A percentile compares a stretch with the other conserved stretches of the same genome.
phyloP scores from a whole-genome alignment of 2,329 filamentous ascomycete species.

The Phialocephala sp. region DNA sequence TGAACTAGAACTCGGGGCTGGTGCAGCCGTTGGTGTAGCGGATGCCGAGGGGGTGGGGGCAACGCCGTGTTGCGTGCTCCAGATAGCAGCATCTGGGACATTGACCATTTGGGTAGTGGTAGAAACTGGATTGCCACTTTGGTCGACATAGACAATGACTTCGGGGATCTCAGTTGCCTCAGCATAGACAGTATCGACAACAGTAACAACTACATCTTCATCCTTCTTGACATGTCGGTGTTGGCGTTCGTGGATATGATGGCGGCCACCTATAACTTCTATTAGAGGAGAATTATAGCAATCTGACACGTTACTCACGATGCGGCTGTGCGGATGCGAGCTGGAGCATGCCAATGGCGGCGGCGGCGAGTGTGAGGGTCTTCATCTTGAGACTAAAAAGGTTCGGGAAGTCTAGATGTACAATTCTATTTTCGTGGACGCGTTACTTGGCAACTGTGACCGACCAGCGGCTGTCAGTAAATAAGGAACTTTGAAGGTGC shows the following conservation, averaged over 20 bases:
- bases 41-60: slow-evolving; percentile 7
- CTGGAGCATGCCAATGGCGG: slow-evolving; percentile 47
- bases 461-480: slow-evolving; percentile 34
- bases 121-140: slow-evolving; percentile 57
- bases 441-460: slow-evolving; percentile 22
- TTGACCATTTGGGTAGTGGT: slow-evolving; percentile 43
- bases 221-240: slow-evolving; percentile 38
- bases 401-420: slow-evolving; percentile 18
- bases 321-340: slow-evolving; percentile 50
- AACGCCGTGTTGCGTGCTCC: slow-evolving; percentile 8
- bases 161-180: slow-evolving; percentile 47
- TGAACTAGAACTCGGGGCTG: slow-evolving; percentile 12
- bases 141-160: slow-evolving; percentile 66
- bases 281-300: slow-evolving; percentile 7
- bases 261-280: slow-evolving; percentile 23
- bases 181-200: slow-evolving; percentile 46
- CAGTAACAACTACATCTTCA: slow-evolving; percentile 40
- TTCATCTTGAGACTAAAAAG: slow-evolving; percentile 50
- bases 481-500: slow-evolving; percentile 9
- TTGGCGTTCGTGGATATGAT: slow-evolving; percentile 33
- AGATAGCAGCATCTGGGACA: slow-evolving; percentile 12
- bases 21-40: slow-evolving; percentile 10
- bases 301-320: slow-evolving; percentile 17
- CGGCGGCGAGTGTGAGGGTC: slow-evolving; percentile 45
- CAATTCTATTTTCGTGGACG: slow-evolving; percentile 26